Evolutionary conservation across 352 stramenopile species (phyloP).

Genomic region (Globisporangium recalcitrans): DNA sequence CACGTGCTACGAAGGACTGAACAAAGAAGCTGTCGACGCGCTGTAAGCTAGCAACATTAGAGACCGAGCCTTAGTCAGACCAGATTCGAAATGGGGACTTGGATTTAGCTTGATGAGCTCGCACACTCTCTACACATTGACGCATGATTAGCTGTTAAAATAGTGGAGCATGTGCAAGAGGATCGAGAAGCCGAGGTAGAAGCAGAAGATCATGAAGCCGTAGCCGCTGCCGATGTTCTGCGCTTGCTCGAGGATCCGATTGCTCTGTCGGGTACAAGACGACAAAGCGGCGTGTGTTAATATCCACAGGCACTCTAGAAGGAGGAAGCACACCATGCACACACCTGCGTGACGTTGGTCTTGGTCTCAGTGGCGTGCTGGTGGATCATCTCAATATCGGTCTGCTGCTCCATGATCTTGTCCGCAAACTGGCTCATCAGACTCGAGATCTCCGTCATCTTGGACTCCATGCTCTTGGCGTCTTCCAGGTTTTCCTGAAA

Average conservation of each 20-base stretch:
- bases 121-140: neutral
- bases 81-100: no score
- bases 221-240: constrained; percentile 71
- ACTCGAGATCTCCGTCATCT: constrained; percentile 81
- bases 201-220: constrained; percentile 85
- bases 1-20: constrained; percentile 93
- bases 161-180: constrained; percentile 78
- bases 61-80: neutral
- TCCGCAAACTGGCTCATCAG: constrained; percentile 83
- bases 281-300: neutral
- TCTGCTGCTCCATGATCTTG: constrained; percentile 82
- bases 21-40: constrained; percentile 73
- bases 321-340: neutral
- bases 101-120: neutral
- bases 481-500: constrained; percentile 86
- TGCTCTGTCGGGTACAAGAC: constrained; percentile 40
- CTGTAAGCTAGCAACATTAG: constrained; percentile 28
- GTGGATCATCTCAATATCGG: constrained; percentile 75
- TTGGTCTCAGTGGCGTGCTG: constrained; percentile 63
- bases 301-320: neutral
- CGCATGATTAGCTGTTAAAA: constrained; percentile 52
- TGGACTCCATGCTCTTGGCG: constrained; percentile 80
- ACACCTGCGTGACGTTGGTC: constrained; percentile 66
- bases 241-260: constrained; percentile 68
- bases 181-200: constrained; percentile 68